phyloP scores from a whole-genome alignment of 2,329 filamentous ascomycete genomes.

The Verticillium nonalfalfae region DNA sequence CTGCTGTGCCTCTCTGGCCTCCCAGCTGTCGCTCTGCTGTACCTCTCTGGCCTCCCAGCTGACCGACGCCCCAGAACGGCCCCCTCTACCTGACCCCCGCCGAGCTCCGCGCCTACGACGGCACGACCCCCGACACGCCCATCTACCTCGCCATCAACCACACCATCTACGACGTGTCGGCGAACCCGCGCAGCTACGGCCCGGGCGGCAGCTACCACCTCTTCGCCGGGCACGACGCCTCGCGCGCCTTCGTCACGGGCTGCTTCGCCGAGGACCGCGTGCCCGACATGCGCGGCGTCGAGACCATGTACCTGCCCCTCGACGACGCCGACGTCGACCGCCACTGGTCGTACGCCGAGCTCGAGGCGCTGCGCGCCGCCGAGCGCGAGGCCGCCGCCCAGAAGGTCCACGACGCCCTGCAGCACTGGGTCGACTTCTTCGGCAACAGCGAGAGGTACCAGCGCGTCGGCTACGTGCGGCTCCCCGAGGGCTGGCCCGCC shows the following conservation, averaged over 20 bases:
- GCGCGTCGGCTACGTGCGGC: constrained; percentile 68
- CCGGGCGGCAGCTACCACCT: constrained; percentile 81
- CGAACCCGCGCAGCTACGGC: constrained; percentile 64
- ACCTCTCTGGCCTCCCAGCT: neutral
- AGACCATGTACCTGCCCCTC: constrained; percentile 72
- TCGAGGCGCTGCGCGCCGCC: constrained; percentile 46
- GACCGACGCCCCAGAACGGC: constrained; percentile 32
- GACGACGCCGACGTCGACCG: constrained; percentile 57
- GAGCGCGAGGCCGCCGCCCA: constrained; percentile 60
- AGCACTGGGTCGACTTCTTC: constrained; percentile 84
- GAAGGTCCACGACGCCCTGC: constrained; percentile 60
- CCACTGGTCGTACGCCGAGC: constrained; percentile 47
- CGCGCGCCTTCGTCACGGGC: constrained; percentile 83
- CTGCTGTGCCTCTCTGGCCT: neutral
- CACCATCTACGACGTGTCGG: constrained; percentile 78
- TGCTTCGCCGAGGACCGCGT: constrained; percentile 86
- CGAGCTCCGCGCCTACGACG: constrained; percentile 71
- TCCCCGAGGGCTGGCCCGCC: constrained; percentile 54
- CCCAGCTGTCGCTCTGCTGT: too few relatives aligned
- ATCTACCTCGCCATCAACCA: constrained; percentile 89
- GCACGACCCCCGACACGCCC: constrained; percentile 65
- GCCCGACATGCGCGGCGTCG: constrained; percentile 78
- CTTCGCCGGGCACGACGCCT: constrained; percentile 82
- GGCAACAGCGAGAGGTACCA: constrained; percentile 73
- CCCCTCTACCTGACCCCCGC: constrained; percentile 68